phyloP scores from a whole-genome alignment of 192 early-diverging fungal genomes.

The Neocallimastix lanati region DNA sequence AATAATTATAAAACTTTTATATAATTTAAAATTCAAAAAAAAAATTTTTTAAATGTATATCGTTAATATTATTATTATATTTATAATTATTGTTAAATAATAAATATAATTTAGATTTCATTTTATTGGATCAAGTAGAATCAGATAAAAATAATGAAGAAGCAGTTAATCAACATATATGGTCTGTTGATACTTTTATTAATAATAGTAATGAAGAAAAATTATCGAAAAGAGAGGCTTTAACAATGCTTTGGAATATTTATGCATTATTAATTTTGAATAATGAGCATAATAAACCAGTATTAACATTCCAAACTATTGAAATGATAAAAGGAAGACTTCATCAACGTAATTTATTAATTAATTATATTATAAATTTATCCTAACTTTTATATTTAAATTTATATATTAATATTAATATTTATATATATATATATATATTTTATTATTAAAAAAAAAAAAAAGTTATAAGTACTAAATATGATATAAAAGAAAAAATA shows the following conservation, averaged over 20 bases:
- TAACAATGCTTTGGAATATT: neutral
- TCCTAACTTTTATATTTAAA: too few relatives aligned
- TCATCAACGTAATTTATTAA: neutral
- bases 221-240: neutral
- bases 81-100: too few relatives aligned
- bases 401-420: too few relatives aligned
- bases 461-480: neutral
- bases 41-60: too few relatives aligned
- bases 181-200: neutral
- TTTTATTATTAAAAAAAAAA: too few relatives aligned
- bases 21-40: too few relatives aligned
- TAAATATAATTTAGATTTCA: neutral
- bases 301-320: neutral
- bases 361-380: too few relatives aligned
- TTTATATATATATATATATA: too few relatives aligned
- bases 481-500: neutral
- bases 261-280: neutral
- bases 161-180: neutral
- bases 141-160: neutral
- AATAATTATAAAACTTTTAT: too few relatives aligned
- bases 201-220: neutral
- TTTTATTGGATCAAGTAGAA: neutral
- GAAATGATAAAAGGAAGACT: neutral
- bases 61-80: too few relatives aligned
- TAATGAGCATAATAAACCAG: neutral